Conservation (phyloP, 805 yeast species). For the Isabelozyma rhagii region DNA sequence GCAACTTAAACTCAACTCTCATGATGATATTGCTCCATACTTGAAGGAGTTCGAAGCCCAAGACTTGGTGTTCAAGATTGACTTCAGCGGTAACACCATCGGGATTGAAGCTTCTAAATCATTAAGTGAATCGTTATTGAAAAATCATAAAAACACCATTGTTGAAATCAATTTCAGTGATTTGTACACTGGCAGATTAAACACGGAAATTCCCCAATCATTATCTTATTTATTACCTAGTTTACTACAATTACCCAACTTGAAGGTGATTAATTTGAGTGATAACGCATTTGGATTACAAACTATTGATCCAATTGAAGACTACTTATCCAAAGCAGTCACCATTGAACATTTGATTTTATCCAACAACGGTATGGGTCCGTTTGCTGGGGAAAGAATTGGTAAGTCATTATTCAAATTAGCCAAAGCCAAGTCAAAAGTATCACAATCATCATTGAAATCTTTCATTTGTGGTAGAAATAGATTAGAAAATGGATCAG, state of each 20-base stretch:
- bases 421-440: constrained; percentile 56
- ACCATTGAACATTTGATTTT: constrained; percentile 82
- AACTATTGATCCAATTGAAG: constrained; percentile 86
- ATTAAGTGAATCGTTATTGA: constrained; percentile 55
- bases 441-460: constrained; percentile 53
- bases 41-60: constrained; percentile 50
- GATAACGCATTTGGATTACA: constrained; percentile 98
- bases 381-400: constrained; percentile 92
- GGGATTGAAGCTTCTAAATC: constrained; percentile 85
- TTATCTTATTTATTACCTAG: constrained; percentile 71
- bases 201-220: constrained; percentile 89
- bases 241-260: constrained; percentile 61
- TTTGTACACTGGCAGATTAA: constrained; percentile 89
- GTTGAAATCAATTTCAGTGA: constrained; percentile 83
- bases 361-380: constrained; percentile 97
- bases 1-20: constrained; percentile 71
- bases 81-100: constrained; percentile 89
- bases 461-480: constrained; percentile 97
- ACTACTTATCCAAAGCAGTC: constrained; percentile 67
- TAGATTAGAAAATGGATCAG: constrained; percentile 93
- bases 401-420: constrained; percentile 80
- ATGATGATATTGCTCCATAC: constrained; percentile 70
- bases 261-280: constrained; percentile 75
- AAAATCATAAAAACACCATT: constrained; percentile 42
- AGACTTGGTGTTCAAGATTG: constrained; percentile 51